phyloP scores from a whole-genome alignment of 2,329 filamentous ascomycete genomes.

The Epichloe sp. region DNA sequence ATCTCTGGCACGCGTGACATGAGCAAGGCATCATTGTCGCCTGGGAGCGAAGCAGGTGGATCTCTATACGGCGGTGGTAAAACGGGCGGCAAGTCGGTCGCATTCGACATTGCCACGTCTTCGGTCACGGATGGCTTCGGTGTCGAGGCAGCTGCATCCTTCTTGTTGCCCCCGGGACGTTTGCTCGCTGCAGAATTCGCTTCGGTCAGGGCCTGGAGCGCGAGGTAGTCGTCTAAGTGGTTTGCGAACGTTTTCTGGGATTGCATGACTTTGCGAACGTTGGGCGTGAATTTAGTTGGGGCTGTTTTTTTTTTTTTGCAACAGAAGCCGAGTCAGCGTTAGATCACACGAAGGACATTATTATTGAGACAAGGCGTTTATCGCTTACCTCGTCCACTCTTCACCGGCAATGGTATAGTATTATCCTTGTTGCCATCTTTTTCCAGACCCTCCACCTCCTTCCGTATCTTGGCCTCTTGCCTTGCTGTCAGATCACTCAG shows the following conservation, averaged over 20 bases:
- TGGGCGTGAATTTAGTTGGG: conserved; percentile 48
- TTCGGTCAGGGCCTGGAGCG: conserved; percentile 37
- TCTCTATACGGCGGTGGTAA: conserved; percentile 21
- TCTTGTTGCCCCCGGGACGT: conserved; percentile 15
- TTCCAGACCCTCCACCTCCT: conserved; percentile 72
- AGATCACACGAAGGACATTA: neutral
- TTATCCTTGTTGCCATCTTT: conserved; percentile 64
- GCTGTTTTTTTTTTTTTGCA: conserved; percentile 13
- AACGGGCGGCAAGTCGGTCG: conserved; percentile 15
- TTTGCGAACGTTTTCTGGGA: conserved; percentile 77
- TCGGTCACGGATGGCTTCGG: conserved; percentile 9
- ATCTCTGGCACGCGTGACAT: conserved; percentile 42
- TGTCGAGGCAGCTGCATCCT: conserved; percentile 12
- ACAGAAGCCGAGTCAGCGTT: neutral
- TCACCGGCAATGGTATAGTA: conserved; percentile 54
- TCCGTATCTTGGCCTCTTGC: conserved; percentile 68
- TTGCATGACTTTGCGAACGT: conserved; percentile 63
- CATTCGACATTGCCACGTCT: conserved; percentile 17
- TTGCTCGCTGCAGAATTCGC: conserved; percentile 19
- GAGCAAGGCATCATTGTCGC: conserved; percentile 46
- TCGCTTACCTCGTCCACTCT: conserved; percentile 29
- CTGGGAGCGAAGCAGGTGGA: conserved; percentile 27
- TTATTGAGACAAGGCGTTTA: neutral
- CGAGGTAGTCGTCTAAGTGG: conserved; percentile 68
- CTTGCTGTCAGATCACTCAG: conserved; percentile 61